Base-by-base conservation (phyloP, 2,329 filamentous ascomycete species). In the Aspergillus jensenii region DNA sequence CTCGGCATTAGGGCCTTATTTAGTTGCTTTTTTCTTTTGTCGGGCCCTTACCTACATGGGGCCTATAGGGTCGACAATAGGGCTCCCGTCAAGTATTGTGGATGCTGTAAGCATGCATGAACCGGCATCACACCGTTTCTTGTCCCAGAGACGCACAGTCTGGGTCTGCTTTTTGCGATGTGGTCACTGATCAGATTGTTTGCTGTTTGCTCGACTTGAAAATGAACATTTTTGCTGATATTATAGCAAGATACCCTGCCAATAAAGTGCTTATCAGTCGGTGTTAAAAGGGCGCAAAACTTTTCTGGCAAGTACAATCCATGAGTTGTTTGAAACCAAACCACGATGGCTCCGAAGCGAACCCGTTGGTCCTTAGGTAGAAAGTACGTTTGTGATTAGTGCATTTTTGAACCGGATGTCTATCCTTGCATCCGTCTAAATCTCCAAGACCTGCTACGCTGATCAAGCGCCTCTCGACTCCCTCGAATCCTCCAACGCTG, bases 1-100 rank as follows among this genome's bases (percentile, higher is more conserved):
- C 44, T 55, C 52, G 33, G 52, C 35, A 48, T 48, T 43, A 43
- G 52, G 27, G 44, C 44, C 52, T 48, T 55, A 35, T 44, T 48
- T 48, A 55, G 52, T 25, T 33, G 39, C 45, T 15, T 48, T 40
- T 48, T 6, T n/a, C 37, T 40, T 48, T 6, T 23, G 21, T 40
- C 49, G 33, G 52, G 35, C 43, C n/a, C 21, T 33, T 27, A 9
- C 43, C 31, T 31, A 15, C n/a, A 21, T 14, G 19, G 12, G 21
- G 21, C 17, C 17, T 35, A 25, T 25, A 37, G 40, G 19, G 37
- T 21, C 8, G 27, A n/a, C 5, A 25, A 25, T 40, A 51, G 48
- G 40, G 15, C 21, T 15, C 33, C 19, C 27, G 17, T 50, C 8
- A 14, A 35, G 31, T 40, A 39, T n/a, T n/a, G 27, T 35, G 37